Base-by-base conservation (phyloP, 331 rosid genomes). In the Rhamnella rubrinervis region DNA sequence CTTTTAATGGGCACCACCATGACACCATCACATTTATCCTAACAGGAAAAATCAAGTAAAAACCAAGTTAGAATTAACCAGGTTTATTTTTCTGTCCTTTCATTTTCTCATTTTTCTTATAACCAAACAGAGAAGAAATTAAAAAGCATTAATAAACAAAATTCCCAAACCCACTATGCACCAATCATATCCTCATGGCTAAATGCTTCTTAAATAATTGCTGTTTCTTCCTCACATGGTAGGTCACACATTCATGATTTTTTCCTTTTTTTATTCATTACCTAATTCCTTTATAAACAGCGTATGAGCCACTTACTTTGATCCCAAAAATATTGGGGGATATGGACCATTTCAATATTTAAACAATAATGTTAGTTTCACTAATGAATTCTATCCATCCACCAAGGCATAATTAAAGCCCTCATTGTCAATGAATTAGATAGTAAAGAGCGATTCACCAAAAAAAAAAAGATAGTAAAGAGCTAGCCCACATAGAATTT, bases 161-260 rank as follows among this genome's bases (percentile, higher is more conserved):
- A 7, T 44, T 14, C 47, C 47, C 47, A 40, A 8, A 40, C 9
- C 47, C 46, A 40, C 46, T 9, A 1, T 6, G 46, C 9, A 40
- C 46, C 46, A 40, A 40, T 40, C 46, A 40, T 40, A 1, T 6
- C 11, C 7, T 40, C 11, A 6, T 40, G 46, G 46, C 8, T 40
- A 9, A 41, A 23, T 23, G 23, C 23, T 4, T 59, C 5, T 12
- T 35, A 47, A 47, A 13, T 28, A 28, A 10, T 3, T n/a, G 18
- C 17, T 20, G 71, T 72, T 64, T 19, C 50, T 11, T n/a, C 52
- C 13, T 70, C 81, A 77, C 72, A 59, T 77, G 76, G 71, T 63
- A n/a, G 76, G 58, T 61, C 68, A 61, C 67, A 8, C 39, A 19
- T 63, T 19, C 21, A 8, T 31, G 35, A 46, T n/a, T 19, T 2